Conservation (phyloP, 371 early-diverging fungal genomes). For the Encephalitozoon intestinalis region DNA sequence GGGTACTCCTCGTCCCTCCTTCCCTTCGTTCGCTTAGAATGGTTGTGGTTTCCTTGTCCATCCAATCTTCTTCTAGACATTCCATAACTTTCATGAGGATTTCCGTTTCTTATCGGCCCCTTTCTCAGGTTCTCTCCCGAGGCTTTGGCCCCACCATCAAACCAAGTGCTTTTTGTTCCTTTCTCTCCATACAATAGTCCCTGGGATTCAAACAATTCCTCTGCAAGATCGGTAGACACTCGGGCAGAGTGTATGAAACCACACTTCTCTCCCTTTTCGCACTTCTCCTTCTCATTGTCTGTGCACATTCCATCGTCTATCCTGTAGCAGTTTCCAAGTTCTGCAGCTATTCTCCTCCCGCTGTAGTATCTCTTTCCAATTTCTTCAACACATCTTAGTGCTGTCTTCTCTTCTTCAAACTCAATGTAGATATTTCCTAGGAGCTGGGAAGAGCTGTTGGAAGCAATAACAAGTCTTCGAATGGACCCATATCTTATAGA, state of each 20-base stretch:
- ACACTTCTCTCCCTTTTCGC: constrained; percentile 86
- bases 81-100: neutral
- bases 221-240: constrained; percentile 5
- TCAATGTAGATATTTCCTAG: constrained; percentile 80
- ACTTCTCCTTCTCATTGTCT: constrained; percentile 80
- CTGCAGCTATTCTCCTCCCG: constrained; percentile 80
- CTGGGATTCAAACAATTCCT: constrained; percentile 33
- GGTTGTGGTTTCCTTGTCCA: neutral
- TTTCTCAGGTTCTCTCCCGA: neutral
- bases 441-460: constrained; percentile 91
- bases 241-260: constrained; percentile 91
- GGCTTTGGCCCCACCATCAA: no score
- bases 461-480: constrained; percentile 83
- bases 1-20: neutral
- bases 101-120: neutral
- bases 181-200: neutral
- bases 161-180: no score
- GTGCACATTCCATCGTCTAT: constrained; percentile 91
- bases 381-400: constrained; percentile 74
- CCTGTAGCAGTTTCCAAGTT: constrained; percentile 84
- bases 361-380: constrained; percentile 82
- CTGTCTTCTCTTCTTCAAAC: constrained; percentile 77
- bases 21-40: neutral
- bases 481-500: constrained; percentile 82
- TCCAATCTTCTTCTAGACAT: neutral